Conservation (phyloP, 2,329 filamentous ascomycete species). For the Scolecobasidium constrictum region DNA sequence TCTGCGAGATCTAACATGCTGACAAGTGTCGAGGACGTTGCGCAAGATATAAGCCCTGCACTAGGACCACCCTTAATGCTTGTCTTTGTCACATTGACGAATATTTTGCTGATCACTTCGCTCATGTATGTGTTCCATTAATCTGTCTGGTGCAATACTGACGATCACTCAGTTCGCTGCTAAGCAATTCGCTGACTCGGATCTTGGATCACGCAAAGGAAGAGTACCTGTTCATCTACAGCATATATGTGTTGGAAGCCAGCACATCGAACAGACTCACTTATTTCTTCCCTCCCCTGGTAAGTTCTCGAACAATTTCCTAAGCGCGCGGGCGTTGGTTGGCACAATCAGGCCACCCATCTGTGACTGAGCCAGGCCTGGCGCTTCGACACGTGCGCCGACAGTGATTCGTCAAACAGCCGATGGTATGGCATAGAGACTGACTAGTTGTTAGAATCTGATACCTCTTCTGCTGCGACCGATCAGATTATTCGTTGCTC, state of each 20-base stretch:
- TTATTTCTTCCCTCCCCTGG: conserved; percentile 36
- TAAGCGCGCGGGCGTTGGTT: too few relatives aligned
- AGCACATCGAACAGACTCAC: conserved; percentile 37
- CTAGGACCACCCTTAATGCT: conserved; percentile 47
- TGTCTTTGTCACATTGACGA: conserved; percentile 66
- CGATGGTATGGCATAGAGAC: too few relatives aligned
- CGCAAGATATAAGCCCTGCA: conserved; percentile 38
- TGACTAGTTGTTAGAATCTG: conserved; percentile 48
- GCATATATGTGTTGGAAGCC: conserved; percentile 44
- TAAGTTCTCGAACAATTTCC: too few relatives aligned
- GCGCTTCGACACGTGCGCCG: neutral
- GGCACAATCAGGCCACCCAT: too few relatives aligned
- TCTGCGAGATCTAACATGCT: too few relatives aligned
- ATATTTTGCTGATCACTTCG: conserved; percentile 68
- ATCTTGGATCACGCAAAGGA: conserved; percentile 54
- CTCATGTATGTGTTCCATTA: conserved; percentile 69
- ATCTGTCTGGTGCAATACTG: conserved; percentile 46
- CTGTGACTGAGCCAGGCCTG: neutral
- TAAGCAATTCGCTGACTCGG: neutral
- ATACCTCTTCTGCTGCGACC: conserved; percentile 64
- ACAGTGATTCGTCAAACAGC: too few relatives aligned
- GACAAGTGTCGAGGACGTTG: too few relatives aligned
- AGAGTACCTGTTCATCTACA: conserved; percentile 55
- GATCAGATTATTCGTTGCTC: conserved; percentile 55
- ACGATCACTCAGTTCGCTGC: neutral